phyloP scores from a whole-genome alignment of 306 rosid species.

The Ziziphus jujuba region DNA sequence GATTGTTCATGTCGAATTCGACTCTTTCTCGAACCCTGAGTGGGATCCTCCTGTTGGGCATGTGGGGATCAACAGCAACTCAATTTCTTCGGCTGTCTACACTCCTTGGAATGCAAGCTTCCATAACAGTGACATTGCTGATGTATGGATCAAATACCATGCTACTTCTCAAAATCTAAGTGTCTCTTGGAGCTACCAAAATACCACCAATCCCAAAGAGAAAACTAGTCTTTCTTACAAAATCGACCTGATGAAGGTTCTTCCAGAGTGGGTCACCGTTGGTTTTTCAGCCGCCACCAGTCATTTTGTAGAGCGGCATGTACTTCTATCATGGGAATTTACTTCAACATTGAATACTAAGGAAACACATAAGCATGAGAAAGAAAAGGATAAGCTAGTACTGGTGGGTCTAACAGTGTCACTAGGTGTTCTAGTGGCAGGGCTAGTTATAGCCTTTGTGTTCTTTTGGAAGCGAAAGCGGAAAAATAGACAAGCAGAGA shows the following conservation, averaged over 20 bases:
- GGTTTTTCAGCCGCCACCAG: too few relatives aligned
- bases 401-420: not conserved
- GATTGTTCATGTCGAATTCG: too few relatives aligned
- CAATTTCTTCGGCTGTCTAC: not conserved
- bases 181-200: not conserved
- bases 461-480: not conserved
- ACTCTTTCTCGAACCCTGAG: too few relatives aligned
- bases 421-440: not conserved
- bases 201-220: not conserved
- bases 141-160: not conserved
- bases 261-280: too few relatives aligned
- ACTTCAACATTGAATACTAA: not conserved
- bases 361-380: not conserved
- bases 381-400: not conserved
- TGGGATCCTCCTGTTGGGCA: constrained; percentile 32
- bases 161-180: not conserved
- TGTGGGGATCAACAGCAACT: too few relatives aligned
- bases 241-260: too few relatives aligned
- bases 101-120: not conserved
- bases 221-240: too few relatives aligned
- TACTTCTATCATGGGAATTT: not conserved
- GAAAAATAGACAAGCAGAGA: too few relatives aligned
- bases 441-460: not conserved
- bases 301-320: too few relatives aligned
- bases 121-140: not conserved